A percentile compares a stretch with the other conserved stretches of the same genome.
phyloP scores from a whole-genome alignment of 768 basidiomycete genomes.

The Pisolithus tinctorius region DNA sequence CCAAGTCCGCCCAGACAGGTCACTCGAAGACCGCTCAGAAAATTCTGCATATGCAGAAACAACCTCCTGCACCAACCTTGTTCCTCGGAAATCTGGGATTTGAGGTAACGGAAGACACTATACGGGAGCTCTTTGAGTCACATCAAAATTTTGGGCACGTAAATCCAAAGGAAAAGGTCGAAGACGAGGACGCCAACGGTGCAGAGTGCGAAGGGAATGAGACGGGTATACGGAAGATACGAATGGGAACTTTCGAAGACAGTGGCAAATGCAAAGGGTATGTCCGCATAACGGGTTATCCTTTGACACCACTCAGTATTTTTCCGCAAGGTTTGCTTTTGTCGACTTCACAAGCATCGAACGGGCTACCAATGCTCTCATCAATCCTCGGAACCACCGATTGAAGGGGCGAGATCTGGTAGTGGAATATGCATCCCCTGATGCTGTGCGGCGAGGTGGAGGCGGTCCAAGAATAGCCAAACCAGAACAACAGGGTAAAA shows the following conservation, averaged over 20 bases:
- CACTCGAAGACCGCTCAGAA: slow-evolving; percentile 69
- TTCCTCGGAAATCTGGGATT: slow-evolving; percentile 94
- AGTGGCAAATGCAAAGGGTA: slow-evolving; percentile 95
- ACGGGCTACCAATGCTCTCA: slow-evolving; percentile 74
- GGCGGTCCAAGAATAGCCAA: slow-evolving; percentile 22
- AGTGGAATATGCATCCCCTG: slow-evolving; percentile 84
- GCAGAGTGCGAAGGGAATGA: slow-evolving; percentile 25
- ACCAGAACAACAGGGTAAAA: slow-evolving; percentile 15
- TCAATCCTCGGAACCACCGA: slow-evolving; percentile 78
- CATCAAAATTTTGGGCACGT: slow-evolving; percentile 38
- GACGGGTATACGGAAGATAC: slow-evolving; percentile 69
- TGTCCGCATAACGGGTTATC: slow-evolving; percentile 14
- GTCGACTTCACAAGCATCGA: slow-evolving; percentile 80
- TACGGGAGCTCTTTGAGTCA: slow-evolving; percentile 66
- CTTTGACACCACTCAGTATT: background rate
- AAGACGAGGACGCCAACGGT: slow-evolving; percentile 25
- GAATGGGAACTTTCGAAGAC: slow-evolving; percentile 96
- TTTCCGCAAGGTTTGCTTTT: slow-evolving; percentile 74
- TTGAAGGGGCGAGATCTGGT: slow-evolving; percentile 80
- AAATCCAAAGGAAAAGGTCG: slow-evolving; percentile 28
- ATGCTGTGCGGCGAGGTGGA: slow-evolving; percentile 83
- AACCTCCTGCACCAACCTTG: slow-evolving; percentile 76
- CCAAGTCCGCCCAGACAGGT: slow-evolving; percentile 27
- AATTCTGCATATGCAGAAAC: slow-evolving; percentile 72
- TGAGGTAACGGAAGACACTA: slow-evolving; percentile 73